A percentile compares a stretch with the other conserved stretches of the same genome.
phyloP scores from a whole-genome alignment of 106 monocot genomes.

The Ottelia alismoides region DNA sequence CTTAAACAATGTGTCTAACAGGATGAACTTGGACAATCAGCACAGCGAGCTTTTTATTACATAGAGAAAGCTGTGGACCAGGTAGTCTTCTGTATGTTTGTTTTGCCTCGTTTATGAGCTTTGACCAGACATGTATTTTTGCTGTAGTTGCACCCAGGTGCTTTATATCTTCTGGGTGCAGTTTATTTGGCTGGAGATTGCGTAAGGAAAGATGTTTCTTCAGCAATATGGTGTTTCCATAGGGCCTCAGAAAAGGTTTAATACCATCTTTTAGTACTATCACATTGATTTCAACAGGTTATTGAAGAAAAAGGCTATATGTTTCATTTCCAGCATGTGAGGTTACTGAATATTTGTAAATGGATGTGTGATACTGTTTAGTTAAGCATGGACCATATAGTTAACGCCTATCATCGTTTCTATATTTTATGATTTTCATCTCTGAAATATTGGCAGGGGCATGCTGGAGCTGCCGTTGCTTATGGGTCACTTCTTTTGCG shows the following conservation, averaged over 20 bases:
- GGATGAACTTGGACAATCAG: slow-evolving; percentile 74
- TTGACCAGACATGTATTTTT: slow-evolving; percentile 4
- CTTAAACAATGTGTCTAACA: slow-evolving; percentile 9
- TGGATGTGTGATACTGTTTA: no score
- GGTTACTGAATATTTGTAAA: no score
- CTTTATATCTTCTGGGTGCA: slow-evolving; percentile 88
- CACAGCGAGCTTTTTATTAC: slow-evolving; percentile 91
- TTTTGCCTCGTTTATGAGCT: neutral
- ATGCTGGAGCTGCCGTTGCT: slow-evolving; percentile 97
- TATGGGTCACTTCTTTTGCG: slow-evolving; percentile 83
- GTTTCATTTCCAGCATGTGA: no score
- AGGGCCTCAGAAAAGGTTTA: slow-evolving; percentile 89
- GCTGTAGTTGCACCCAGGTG: slow-evolving; percentile 84
- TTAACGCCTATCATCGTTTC: neutral
- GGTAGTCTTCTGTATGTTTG: slow-evolving; percentile 20
- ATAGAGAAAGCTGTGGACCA: slow-evolving; percentile 93
- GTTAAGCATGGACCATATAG: no score
- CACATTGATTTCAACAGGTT: neutral
- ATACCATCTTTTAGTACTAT: no score
- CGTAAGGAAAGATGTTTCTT: slow-evolving; percentile 71
- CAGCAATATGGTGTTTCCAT: slow-evolving; percentile 96
- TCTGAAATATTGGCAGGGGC: slow-evolving; percentile 37
- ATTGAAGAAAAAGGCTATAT: neutral
- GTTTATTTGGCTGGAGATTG: slow-evolving; percentile 92
- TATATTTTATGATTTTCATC: neutral